Evolutionary conservation across 352 stramenopile genomes (phyloP).

Genomic region (Elongisporangium undulatum): DNA sequence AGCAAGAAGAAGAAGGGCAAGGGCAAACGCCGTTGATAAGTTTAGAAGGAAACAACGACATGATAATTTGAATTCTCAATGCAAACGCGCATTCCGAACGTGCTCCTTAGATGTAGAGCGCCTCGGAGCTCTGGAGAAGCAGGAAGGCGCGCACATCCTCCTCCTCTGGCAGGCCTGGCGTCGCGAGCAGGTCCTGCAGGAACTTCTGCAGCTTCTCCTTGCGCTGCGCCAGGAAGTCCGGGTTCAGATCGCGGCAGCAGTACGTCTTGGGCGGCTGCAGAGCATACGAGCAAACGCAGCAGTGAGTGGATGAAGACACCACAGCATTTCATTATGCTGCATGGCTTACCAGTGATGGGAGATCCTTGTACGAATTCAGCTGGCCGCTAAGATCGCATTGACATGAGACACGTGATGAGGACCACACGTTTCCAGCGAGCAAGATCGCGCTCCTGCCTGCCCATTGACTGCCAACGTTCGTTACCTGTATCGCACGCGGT

Average conservation of each 20-base stretch:
- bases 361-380: not conserved
- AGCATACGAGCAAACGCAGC: not conserved
- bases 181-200: slow-evolving; percentile 56
- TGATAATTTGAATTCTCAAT: slow-evolving; percentile 8
- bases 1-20: slow-evolving; percentile 62
- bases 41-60: slow-evolving; percentile 8
- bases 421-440: not conserved
- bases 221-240: slow-evolving; percentile 53
- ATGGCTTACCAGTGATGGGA: slow-evolving; percentile 31
- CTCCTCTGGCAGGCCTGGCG: slow-evolving; percentile 55
- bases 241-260: slow-evolving; percentile 70
- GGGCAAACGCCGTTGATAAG: slow-evolving; percentile 26
- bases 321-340: not conserved
- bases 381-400: not conserved
- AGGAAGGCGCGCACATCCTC: slow-evolving; percentile 55
- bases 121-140: slow-evolving; percentile 47
- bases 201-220: slow-evolving; percentile 50
- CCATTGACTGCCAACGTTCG: not conserved
- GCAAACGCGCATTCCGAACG: slow-evolving; percentile 7
- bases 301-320: not conserved
- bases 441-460: not conserved
- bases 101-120: slow-evolving; percentile 50
- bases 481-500: slow-evolving; percentile 42
- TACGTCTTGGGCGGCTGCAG: slow-evolving; percentile 59
- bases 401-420: not conserved